A percentile compares a stretch with the other conserved stretches of the same genome.
phyloP scores from a whole-genome alignment of 495 filamentous ascomycete species.

The Viridothelium virens region DNA sequence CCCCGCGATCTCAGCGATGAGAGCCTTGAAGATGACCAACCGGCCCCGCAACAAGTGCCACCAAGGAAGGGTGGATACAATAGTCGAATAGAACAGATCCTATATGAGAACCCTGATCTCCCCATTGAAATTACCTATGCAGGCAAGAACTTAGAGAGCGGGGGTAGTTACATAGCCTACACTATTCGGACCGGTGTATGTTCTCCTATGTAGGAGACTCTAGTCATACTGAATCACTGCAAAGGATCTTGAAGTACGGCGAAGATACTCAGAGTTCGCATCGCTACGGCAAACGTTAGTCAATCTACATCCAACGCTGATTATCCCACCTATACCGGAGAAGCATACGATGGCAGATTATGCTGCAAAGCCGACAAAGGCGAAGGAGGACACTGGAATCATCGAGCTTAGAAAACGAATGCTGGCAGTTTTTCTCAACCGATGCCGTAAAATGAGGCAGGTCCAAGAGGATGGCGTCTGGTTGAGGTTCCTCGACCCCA shows the following conservation, averaged over 20 bases:
- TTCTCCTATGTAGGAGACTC: slow-evolving; percentile 10
- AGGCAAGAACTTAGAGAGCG: slow-evolving; percentile 86
- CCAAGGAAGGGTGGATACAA: slow-evolving; percentile 81
- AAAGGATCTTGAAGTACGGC: slow-evolving; percentile 88
- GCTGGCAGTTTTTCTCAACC: slow-evolving; percentile 88
- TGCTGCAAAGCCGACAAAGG: slow-evolving; percentile 92
- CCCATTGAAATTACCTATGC: slow-evolving; percentile 86
- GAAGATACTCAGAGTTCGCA: slow-evolving; percentile 95
- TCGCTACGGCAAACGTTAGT: slow-evolving; percentile 82
- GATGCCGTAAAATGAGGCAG: slow-evolving; percentile 87
- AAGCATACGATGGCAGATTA: slow-evolving; percentile 99
- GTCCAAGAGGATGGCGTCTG: slow-evolving; percentile 90
- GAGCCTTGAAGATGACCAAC: slow-evolving; percentile 48
- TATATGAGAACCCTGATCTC: slow-evolving; percentile 88
- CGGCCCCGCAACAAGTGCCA: slow-evolving; percentile 35
- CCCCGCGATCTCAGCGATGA: slow-evolving; percentile 54
- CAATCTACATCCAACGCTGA: slow-evolving; percentile 82
- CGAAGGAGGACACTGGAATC: slow-evolving; percentile 92
- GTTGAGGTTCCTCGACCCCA: slow-evolving; percentile 95
- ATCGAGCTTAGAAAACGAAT: slow-evolving; percentile 95
- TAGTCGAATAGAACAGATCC: slow-evolving; percentile 89
- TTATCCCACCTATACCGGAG: slow-evolving; percentile 94
- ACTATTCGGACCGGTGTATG: slow-evolving; percentile 90
- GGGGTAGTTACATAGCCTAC: slow-evolving; percentile 89
- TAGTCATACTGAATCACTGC: slow-evolving; percentile 21